Base-by-base conservation (phyloP, 192 early-diverging fungal species). In the Gryganskiella cystojenkinii region DNA sequence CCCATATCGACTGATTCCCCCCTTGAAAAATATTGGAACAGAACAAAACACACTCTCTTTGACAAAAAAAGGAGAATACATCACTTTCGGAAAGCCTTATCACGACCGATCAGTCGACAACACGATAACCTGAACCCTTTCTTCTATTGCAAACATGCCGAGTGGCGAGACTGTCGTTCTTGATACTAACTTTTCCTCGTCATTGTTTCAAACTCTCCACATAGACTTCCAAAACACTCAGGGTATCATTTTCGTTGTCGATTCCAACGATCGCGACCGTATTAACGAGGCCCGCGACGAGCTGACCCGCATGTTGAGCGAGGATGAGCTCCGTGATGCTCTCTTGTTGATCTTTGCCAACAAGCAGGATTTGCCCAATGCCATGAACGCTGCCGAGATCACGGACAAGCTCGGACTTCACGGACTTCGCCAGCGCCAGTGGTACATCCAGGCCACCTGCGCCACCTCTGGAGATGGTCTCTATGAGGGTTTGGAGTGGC, bases 331-430 rank as follows among this genome's bases (percentile, higher is more conserved):
- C 53, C 92, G 92, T 76, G 91, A 94, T 66, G 95, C 94, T 27
- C 82, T 91, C 51, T 85, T 99, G 35, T 82, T 99, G 49, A 93
- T 99, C 20, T 95, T 98, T 85, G 96, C 96, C 84, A 99, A 99
- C 91, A 99, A 99, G 89, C 98, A 99, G 83, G 98, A 99, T 90
- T 84, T 97, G 75, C 95, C 95, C 66, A 94, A 95, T 80, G 95
- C 97, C 69, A 96, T 98, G 94, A 92, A 87, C 70, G 92, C 93
- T 56, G 88, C 91, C 55, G 95, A 98, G 83, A 93, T 98, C 80
- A 95, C 92, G 42, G 95, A 98, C 72, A 93, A 95, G 86, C 91
- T 99, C 35, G 92, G 94, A 28, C 90, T 98, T 64, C 90, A 90
- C 56, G 86, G 87, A 67, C 83, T 97, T 56, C 87, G 89, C 66